A percentile compares a stretch with the other conserved stretches of the same genome.
Conservation (phyloP, 2,329 filamentous ascomycete genomes). For the Dothideomycetes sp. region DNA sequence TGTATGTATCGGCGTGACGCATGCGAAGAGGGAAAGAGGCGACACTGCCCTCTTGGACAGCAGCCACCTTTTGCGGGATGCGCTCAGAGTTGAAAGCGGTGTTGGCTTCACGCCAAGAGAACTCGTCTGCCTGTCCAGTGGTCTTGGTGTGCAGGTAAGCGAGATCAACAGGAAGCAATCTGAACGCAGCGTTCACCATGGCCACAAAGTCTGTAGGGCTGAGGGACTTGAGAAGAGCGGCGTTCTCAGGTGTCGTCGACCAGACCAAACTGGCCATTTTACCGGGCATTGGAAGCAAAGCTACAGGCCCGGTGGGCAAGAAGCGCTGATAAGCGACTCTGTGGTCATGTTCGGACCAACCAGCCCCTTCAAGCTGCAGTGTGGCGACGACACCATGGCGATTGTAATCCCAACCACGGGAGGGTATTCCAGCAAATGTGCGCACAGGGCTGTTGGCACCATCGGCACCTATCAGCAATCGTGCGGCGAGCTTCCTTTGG, state of each 20-base stretch:
- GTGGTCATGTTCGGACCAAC: conserved; percentile 31
- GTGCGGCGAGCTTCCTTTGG: conserved; percentile 57
- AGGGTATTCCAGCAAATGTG: conserved; percentile 75
- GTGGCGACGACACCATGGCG: conserved; percentile 89
- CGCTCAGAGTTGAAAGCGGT: conserved; percentile 37
- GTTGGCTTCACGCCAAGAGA: conserved; percentile 73
- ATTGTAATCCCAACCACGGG: conserved; percentile 86
- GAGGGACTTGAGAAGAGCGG: conserved; percentile 69
- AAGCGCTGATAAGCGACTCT: conserved; percentile 85
- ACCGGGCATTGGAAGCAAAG: conserved; percentile 80
- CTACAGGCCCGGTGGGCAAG: conserved; percentile 82
- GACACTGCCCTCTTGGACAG: conserved; percentile 67
- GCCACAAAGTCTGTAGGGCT: conserved; percentile 64
- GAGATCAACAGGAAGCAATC: conserved; percentile 68
- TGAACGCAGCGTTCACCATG: conserved; percentile 90
- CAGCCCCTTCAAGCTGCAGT: conserved; percentile 54
- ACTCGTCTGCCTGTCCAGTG: conserved; percentile 54
- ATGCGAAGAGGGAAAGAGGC: conserved; percentile 88
- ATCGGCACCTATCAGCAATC: conserved; percentile 85
- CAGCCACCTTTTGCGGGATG: conserved; percentile 57
- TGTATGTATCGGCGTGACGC: conserved; percentile 90
- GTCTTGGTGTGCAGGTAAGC: conserved; percentile 65
- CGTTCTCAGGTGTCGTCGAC: conserved; percentile 79
- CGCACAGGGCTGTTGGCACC: conserved; percentile 92
- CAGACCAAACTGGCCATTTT: conserved; percentile 81